Evolutionary conservation across 2,329 filamentous ascomycete species (phyloP).

Genomic region (Sporothrix pallida): DNA sequence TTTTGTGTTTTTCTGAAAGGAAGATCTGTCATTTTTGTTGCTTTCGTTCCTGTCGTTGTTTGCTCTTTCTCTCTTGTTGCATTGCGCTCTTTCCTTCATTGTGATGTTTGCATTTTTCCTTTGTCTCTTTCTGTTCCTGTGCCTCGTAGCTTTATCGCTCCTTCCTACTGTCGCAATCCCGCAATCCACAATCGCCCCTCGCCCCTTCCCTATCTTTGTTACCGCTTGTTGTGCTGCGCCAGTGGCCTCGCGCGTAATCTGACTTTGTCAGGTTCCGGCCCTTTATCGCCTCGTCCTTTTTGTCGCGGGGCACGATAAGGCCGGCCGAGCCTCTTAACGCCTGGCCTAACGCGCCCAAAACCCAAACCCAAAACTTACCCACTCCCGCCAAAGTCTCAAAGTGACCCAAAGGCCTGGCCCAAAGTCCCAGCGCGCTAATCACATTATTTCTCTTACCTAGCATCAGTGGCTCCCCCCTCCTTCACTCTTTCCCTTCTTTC

Average conservation of each 20-base stretch:
- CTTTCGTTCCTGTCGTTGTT: neutral
- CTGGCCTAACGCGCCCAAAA: neutral
- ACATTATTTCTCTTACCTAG: conserved; percentile 28
- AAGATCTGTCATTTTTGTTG: conserved; percentile 6
- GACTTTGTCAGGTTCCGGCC: conserved; percentile 31
- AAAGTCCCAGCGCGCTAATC: conserved; percentile 37
- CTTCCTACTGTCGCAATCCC: neutral
- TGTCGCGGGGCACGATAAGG: conserved; percentile 34
- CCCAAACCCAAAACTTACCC: no score
- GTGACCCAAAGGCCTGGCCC: conserved; percentile 3
- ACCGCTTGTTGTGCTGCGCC: conserved; percentile 17
- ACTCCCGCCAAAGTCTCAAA: neutral
- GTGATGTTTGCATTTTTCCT: no score
- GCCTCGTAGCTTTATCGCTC: conserved; percentile 18
- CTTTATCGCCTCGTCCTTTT: conserved; percentile 33
- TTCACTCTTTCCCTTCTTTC: conserved; percentile 6
- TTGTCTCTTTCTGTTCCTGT: neutral
- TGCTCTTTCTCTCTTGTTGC: neutral
- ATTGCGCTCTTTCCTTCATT: neutral
- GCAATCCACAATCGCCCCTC: neutral
- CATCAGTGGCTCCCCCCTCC: neutral
- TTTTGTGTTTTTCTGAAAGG: neutral
- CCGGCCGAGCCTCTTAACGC: neutral
- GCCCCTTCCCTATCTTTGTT: conserved; percentile 3
- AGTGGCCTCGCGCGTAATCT: conserved; percentile 21